phyloP scores from a whole-genome alignment of 371 early-diverging fungal species.

The Amoeboradix gromovi region DNA sequence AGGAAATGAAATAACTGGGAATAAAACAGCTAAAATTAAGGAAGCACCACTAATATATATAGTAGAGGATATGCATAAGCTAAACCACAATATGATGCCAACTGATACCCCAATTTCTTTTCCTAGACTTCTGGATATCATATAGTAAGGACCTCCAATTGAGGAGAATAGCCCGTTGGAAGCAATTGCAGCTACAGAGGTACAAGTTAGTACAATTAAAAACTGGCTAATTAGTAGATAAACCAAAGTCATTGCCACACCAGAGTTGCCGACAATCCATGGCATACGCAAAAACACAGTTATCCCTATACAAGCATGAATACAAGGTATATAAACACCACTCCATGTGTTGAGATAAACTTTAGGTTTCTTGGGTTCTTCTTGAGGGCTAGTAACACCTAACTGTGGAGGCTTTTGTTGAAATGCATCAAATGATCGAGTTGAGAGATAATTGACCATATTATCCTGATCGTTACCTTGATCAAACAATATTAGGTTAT shows the following conservation, averaged over 20 bases:
- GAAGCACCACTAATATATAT: background rate
- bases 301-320: conserved; percentile 4
- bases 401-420: background rate
- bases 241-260: conserved; percentile 8
- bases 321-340: conserved; percentile 4
- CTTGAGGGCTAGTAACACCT: too few relatives aligned
- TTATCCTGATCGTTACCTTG: background rate
- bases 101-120: conserved; percentile 45
- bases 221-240: conserved; percentile 5
- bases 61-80: background rate
- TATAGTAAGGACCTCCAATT: conserved; percentile 41
- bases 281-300: conserved; percentile 9
- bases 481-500: background rate
- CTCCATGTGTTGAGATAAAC: background rate
- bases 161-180: conserved; percentile 29
- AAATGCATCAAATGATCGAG: background rate
- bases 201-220: background rate
- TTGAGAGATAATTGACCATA: background rate
- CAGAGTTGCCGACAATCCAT: conserved; percentile 10
- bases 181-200: conserved; percentile 31
- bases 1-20: background rate
- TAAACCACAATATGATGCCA: conserved; percentile 24
- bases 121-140: conserved; percentile 33
- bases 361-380: background rate
- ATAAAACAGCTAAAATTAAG: background rate